Conservation (phyloP, 2,329 filamentous ascomycete species). For the Sporothrix brunneoviolacea region DNA sequence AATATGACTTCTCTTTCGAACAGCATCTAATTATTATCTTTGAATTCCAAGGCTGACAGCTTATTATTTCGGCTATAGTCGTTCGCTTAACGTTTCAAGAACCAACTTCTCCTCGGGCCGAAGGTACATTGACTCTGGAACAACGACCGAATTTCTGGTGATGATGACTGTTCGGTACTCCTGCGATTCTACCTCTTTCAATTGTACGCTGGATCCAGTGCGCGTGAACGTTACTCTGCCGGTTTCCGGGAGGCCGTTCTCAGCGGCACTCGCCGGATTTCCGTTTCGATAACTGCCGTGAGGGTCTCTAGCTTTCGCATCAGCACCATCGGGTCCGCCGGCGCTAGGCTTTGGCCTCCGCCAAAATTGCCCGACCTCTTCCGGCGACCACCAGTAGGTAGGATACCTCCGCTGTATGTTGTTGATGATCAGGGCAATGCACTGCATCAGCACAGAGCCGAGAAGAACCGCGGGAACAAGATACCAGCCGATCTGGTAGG, state of each 20-base stretch:
- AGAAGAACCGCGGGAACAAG: constrained; percentile 58
- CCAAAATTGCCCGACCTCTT: constrained; percentile 24
- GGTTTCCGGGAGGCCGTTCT: background rate
- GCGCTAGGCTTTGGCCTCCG: no score
- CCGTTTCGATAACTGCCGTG: no score
- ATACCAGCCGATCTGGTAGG: constrained; percentile 59
- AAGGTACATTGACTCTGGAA: constrained; percentile 9
- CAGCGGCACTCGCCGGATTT: no score
- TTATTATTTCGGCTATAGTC: constrained; percentile 9
- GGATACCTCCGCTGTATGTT: constrained; percentile 64
- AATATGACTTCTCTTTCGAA: no score
- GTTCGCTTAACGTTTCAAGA: constrained; percentile 10
- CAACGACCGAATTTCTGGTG: background rate
- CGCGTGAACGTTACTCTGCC: constrained; percentile 1
- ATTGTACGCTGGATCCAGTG: background rate
- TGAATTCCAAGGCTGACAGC: no score
- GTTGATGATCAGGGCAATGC: constrained; percentile 57
- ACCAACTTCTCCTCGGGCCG: constrained; percentile 13
- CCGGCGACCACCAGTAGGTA: constrained; percentile 62
- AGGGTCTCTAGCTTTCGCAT: no score
- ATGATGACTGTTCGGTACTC: constrained; percentile 4
- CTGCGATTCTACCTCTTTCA: background rate
- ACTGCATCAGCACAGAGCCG: constrained; percentile 54
- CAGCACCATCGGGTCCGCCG: no score
- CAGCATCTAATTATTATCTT: no score